These are phyloP conservation scores for Cucumis sativus DNA, from an alignment of 306 rosid genomes.

Conservation along the genomic window Cucumber_9930_V3 NC_026659.2:8902001-8902500, in stretches of 20 bases:
- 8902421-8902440: conserved; percentile 27
- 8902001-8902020: conserved; percentile 9
- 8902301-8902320: conserved; percentile 33
- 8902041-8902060: conserved; percentile 9
- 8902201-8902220: conserved; percentile 10
- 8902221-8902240: conserved; percentile 26
- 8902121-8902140: background rate
- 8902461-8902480: conserved; percentile 7
- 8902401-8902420: conserved; percentile 9
- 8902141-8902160: conserved; percentile 11
- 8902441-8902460: conserved; percentile 19
- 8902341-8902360: conserved; percentile 19
- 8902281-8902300: conserved; percentile 29
- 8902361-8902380: conserved; percentile 10
- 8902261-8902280: conserved; percentile 28
- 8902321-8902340: conserved; percentile 18
- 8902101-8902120: background rate
- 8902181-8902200: conserved; percentile 25
- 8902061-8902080: background rate
- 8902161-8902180: conserved; percentile 26
- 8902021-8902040: conserved; percentile 4
- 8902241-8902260: conserved; percentile 30
- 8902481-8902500: conserved; percentile 19
- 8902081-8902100: background rate
- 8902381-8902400: conserved; percentile 22